Evolutionary conservation across 75 land plant species (phyloP).

Genomic region (Pinus taeda): DNA sequence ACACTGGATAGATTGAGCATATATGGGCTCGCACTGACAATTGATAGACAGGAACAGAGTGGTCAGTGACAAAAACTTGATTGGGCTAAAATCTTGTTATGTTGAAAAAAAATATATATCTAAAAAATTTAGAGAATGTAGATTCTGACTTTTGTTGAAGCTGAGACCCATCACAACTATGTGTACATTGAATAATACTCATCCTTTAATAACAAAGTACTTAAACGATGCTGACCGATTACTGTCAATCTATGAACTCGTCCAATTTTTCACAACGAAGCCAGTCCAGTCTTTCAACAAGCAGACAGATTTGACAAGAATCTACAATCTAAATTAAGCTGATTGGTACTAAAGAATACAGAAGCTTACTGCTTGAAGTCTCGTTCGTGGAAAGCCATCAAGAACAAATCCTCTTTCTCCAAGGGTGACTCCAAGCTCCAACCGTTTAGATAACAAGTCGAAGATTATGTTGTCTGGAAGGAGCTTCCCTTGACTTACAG

Average conservation of each 20-base stretch:
- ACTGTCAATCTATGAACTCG: neutral
- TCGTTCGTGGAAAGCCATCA: slow-evolving; percentile 86
- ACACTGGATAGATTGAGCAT: no score
- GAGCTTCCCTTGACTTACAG: slow-evolving; percentile 63
- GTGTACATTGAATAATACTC: neutral
- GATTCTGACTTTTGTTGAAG: neutral
- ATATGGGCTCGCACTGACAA: no score
- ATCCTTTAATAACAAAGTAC: neutral
- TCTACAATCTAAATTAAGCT: neutral
- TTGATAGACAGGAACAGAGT: no score
- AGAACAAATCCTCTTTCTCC: slow-evolving; percentile 88
- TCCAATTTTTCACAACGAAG: neutral
- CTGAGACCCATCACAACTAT: neutral
- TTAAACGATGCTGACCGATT: neutral
- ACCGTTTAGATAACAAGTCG: slow-evolving; percentile 60
- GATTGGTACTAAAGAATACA: neutral
- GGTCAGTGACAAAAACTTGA: neutral
- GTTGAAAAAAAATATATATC: neutral
- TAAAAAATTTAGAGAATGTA: neutral
- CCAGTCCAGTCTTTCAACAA: neutral
- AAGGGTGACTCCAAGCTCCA: slow-evolving; percentile 55
- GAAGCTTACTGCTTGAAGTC: slow-evolving; percentile 72
- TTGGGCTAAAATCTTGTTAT: neutral
- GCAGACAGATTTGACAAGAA: neutral
- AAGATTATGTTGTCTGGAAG: slow-evolving; percentile 80